Evolutionary conservation across 805 yeast genomes (phyloP).

Genomic region (Starmerella potacharoeniae): DNA sequence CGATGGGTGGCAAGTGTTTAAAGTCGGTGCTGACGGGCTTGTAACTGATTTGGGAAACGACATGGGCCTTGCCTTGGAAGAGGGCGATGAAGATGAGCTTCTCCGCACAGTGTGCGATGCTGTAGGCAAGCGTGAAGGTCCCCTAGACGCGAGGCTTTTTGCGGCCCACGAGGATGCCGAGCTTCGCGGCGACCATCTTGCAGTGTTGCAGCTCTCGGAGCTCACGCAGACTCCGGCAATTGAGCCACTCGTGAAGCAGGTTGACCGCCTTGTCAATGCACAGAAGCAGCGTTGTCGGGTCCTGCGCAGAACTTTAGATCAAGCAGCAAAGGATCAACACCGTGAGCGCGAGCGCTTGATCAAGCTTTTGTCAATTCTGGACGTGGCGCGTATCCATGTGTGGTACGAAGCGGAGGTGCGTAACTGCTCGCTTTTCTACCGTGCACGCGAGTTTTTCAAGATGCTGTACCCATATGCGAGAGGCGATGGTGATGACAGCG

Average conservation of each 20-base stretch:
- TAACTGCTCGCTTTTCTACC: slow-evolving; percentile 5
- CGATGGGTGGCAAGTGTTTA: slow-evolving; percentile 29
- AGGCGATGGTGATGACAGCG: slow-evolving; percentile 4
- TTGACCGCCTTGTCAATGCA: neutral
- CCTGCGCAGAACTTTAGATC: slow-evolving; percentile 8
- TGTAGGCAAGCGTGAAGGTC: slow-evolving; percentile 2
- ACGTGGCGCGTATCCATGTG: slow-evolving; percentile 13
- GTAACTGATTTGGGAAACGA: slow-evolving; percentile 24
- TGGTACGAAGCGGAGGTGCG: slow-evolving; percentile 25
- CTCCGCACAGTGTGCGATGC: slow-evolving; percentile 15
- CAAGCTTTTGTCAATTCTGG: slow-evolving; percentile 12
- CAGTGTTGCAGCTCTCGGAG: slow-evolving; percentile 7
- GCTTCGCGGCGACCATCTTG: slow-evolving; percentile 14
- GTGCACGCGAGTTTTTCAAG: slow-evolving; percentile 12
- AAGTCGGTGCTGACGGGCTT: slow-evolving; percentile 25
- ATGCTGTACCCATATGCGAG: slow-evolving; percentile 9
- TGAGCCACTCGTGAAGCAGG: neutral
- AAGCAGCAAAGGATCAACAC: slow-evolving; percentile 14
- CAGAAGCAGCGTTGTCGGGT: slow-evolving; percentile 5
- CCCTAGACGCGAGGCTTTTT: slow-evolving; percentile 1
- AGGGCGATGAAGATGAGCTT: neutral
- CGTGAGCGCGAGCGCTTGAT: slow-evolving; percentile 10
- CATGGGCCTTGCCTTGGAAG: slow-evolving; percentile 11
- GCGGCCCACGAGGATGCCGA: slow-evolving; percentile 16
- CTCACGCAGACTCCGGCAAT: neutral